A percentile compares a stretch with the other conserved stretches of the same genome.
phyloP scores from a whole-genome alignment of 306 rosid genomes.

The Begonia masoniana region DNA sequence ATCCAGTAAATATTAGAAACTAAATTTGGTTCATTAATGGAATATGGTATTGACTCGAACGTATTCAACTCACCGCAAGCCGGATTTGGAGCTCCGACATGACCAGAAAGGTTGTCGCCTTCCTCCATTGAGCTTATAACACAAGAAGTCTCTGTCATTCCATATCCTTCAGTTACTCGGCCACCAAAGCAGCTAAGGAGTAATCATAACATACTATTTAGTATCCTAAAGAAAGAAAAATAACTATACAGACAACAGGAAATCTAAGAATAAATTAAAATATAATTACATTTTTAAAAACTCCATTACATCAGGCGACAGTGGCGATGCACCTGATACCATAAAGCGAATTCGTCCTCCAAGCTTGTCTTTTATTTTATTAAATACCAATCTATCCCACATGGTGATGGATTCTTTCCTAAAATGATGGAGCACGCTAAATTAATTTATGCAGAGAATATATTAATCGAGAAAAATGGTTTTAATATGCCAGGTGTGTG shows the following conservation, averaged over 20 bases:
- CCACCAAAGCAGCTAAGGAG: constrained; percentile 80
- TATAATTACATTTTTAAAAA: constrained; percentile 77
- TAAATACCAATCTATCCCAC: constrained; percentile 96
- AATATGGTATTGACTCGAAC: too few species aligned
- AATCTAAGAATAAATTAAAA: not conserved
- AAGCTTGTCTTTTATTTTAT: constrained; percentile 80
- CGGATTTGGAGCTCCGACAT: constrained; percentile 88
- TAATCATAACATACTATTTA: constrained; percentile 16
- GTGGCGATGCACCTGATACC: constrained; percentile 92
- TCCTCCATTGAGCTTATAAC: constrained; percentile 56
- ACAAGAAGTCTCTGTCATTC: constrained; percentile 96
- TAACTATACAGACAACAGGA: not conserved
- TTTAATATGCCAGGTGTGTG: too few species aligned
- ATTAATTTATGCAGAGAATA: too few species aligned
- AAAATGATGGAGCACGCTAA: not conserved
- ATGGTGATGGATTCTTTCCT: constrained; percentile 84
- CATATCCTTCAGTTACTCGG: constrained; percentile 79
- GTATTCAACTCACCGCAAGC: constrained; percentile 76
- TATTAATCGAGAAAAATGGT: too few species aligned
- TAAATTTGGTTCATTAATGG: too few species aligned
- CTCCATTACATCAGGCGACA: constrained; percentile 93
- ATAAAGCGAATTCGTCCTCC: constrained; percentile 94
- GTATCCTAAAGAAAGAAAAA: not conserved
- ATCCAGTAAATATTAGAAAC: too few species aligned
- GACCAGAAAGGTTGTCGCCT: constrained; percentile 59